phyloP scores from a whole-genome alignment of 2,329 filamentous ascomycete species.

The Tolypocladium pustulatum region DNA sequence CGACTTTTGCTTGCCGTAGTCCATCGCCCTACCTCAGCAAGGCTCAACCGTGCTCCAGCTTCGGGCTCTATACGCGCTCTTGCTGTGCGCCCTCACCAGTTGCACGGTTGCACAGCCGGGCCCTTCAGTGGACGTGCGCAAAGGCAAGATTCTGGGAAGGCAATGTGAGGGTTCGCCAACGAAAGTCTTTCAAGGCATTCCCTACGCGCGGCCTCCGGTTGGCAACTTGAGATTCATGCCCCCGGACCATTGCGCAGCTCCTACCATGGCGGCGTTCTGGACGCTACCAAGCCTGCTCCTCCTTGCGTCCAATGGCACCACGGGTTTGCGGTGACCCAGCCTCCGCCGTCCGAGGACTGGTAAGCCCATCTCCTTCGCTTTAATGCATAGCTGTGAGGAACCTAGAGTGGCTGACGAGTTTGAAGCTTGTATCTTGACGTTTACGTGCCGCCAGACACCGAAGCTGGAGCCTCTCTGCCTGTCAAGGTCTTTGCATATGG shows the following conservation, averaged over 20 bases:
- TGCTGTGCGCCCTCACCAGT: neutral
- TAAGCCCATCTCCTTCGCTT: neutral
- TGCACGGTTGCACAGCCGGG: neutral
- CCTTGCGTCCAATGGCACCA: neutral
- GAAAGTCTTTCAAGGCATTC: neutral
- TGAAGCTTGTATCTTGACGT: neutral
- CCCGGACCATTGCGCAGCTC: neutral
- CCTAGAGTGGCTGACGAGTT: neutral
- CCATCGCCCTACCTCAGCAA: neutral
- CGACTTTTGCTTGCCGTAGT: too few relatives aligned
- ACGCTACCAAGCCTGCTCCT: neutral
- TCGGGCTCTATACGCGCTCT: neutral
- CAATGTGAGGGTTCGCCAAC: neutral
- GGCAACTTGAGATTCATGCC: neutral
- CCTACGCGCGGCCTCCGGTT: neutral
- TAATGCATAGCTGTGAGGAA: neutral
- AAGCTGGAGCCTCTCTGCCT: neutral
- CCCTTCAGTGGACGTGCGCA: neutral
- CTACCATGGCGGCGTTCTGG: neutral
- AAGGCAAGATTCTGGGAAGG: neutral
- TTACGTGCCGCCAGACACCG: neutral
- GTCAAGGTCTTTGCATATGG: neutral
- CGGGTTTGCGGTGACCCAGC: neutral
- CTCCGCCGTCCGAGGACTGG: neutral
- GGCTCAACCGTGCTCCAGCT: neutral